Conservation (phyloP, 805 yeast genomes). For the Barnettozyma wickerhamii region DNA sequence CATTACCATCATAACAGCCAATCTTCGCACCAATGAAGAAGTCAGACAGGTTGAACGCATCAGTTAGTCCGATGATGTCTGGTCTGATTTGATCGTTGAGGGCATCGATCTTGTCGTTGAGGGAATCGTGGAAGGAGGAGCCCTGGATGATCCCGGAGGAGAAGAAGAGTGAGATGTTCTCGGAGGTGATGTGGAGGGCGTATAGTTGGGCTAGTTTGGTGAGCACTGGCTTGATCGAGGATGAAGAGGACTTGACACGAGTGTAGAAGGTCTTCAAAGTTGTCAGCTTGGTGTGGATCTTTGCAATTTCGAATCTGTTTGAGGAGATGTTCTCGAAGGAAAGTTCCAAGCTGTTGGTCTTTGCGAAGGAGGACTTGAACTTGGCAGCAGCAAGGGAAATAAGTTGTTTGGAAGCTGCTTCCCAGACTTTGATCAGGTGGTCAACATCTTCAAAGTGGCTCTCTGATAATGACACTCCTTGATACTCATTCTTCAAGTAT, state of each 20-base stretch:
- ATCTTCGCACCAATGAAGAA: conserved; percentile 77
- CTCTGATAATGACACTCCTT: conserved; percentile 13
- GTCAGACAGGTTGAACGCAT: conserved; percentile 77
- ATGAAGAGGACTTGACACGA: conserved; percentile 29
- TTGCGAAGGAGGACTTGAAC: conserved; percentile 12
- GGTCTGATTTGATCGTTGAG: conserved; percentile 47
- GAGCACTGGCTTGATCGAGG: conserved; percentile 37
- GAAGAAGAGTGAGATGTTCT: conserved; percentile 61
- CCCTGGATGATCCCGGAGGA: conserved; percentile 45
- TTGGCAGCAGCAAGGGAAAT: conserved; percentile 14
- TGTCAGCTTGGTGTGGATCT: conserved; percentile 34
- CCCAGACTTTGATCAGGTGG: conserved; percentile 25
- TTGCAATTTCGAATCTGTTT: conserved; percentile 26
- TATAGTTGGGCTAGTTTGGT: conserved; percentile 54
- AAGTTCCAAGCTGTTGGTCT: conserved; percentile 13
- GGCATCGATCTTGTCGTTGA: conserved; percentile 23
- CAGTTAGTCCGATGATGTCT: conserved; percentile 76
- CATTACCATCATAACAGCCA: conserved; percentile 77
- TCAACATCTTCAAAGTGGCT: conserved; percentile 15
- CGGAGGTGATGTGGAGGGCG: conserved; percentile 54
- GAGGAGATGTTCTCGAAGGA: conserved; percentile 24
- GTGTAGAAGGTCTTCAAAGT: conserved; percentile 29
- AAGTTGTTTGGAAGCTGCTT: conserved; percentile 27
- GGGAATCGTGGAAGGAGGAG: conserved; percentile 33
- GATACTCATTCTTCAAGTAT: conserved; percentile 22